Evolutionary conservation across 768 basidiomycete species (phyloP), one percentile per base, ranked within the genome.

Genomic region (Leccinum imitatum): DNA sequence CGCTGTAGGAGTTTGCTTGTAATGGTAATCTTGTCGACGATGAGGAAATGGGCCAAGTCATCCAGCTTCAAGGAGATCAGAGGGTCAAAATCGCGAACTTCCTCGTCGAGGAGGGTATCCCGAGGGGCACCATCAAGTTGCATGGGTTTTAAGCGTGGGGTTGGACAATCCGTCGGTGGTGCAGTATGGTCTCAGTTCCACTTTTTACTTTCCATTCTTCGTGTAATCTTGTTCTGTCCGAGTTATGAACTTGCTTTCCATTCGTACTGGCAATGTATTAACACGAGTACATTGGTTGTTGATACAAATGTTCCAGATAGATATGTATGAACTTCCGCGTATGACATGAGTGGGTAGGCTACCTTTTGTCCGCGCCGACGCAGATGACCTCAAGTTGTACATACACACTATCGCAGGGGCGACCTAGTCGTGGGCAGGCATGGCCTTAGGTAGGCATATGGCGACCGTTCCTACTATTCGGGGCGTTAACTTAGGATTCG

Each of bases 1-100:
- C 15, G 7, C 46, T 53, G 11, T 66, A 95, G 93, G 93, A 97
- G 82, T 97, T 98, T 67, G 95, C 95, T 65, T 98, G 95, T 81
- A 99, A 99, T 77, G 97, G 97, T 67, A 95, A 90, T 54, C 85
- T 99, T 67, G 91, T 97, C 65, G 91, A 95, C 56, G 93, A 97
- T 78, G 91, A 91, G 75, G 93, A 95, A 79, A 86, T 93, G 80
- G 97, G 97, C 58, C 84, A 95, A 79, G 93, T 99, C 73, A 93
- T 99, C 71, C 97, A 99, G 79, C 87, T 99, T 64, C 97, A 98
- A 75, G 97, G 97, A 62, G 97, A 99, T 77, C 97, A 99, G 77
- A 86, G 97, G 54, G 76, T 82, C 72, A 95, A 95, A 82, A 96
- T 98, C 65, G 85, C 84, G 56, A 84, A 80, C 53, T 98, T 98